These are phyloP conservation scores for Lepidium aucheri DNA, from an alignment of 345 rosid genomes.

Conservation along the genomic window DNA sequence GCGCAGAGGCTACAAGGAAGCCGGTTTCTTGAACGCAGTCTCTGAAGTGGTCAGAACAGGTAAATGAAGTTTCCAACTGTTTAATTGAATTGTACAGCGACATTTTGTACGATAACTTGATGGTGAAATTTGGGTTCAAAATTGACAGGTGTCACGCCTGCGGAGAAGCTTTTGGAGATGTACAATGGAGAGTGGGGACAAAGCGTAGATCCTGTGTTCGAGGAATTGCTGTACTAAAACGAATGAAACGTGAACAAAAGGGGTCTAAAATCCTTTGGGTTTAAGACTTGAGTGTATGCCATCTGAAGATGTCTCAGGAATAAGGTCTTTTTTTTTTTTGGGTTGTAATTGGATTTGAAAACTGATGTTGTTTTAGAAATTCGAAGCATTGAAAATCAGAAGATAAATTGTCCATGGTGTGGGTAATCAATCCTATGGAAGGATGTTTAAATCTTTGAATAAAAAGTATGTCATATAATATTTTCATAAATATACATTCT, in stretches of 20 bases:
- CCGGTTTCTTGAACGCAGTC: constrained; percentile 77
- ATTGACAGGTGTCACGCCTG: constrained; percentile 72
- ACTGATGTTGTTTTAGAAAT: constrained; percentile 1
- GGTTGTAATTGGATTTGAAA: constrained; percentile 4
- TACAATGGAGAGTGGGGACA: constrained; percentile 76
- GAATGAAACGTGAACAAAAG: not conserved
- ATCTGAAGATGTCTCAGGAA: constrained; percentile 14
- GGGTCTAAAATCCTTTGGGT: not conserved
- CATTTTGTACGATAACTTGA: not conserved
- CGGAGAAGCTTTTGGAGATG: constrained; percentile 78
- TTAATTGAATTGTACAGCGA: too few relatives aligned
- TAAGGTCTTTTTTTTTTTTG: not conserved
- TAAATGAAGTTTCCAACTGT: constrained; percentile 10
- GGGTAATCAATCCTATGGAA: constrained; percentile 2
- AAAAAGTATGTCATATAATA: not conserved
- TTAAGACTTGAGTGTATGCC: not conserved
- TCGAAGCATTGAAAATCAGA: constrained; percentile 8
- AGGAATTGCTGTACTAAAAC: constrained; percentile 56
- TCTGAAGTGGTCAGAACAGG: constrained; percentile 89
- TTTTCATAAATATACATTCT: too few relatives aligned
- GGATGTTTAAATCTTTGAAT: constrained; percentile 7
- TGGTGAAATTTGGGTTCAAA: not conserved
- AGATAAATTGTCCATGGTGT: not conserved
- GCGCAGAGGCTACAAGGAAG: constrained; percentile 90
- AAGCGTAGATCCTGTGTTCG: constrained; percentile 75